These are phyloP conservation scores for Alopecurus myosuroides DNA, from an alignment of 176 grass and related monocot genomes.

Conservation along the genomic window DNA sequence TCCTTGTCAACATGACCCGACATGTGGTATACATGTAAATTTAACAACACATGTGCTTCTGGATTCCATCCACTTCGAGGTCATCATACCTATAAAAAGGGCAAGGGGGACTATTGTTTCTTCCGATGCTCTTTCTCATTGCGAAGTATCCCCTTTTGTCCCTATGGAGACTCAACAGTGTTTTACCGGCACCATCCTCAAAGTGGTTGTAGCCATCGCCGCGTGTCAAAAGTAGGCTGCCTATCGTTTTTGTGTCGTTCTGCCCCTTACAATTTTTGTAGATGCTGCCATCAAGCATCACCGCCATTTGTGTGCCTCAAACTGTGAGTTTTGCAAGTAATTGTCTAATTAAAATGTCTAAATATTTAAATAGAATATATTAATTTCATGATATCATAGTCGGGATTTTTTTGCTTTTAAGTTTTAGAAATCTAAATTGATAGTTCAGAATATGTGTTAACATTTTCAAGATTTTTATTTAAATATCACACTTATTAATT, in stretches of 20 bases:
- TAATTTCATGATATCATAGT: neutral
- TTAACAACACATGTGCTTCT: neutral
- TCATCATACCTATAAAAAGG: neutral
- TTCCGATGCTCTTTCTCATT: neutral
- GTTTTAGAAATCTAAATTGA: neutral
- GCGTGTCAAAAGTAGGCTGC: no score
- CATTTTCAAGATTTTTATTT: neutral
- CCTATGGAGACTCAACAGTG: neutral
- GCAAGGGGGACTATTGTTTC: neutral
- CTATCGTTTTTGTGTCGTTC: no score
- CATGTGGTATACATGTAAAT: neutral
- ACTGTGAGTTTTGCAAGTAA: neutral
- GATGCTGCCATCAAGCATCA: neutral
- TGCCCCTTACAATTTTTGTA: neutral
- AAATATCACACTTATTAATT: neutral
- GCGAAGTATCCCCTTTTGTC: neutral
- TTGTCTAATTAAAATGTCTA: neutral
- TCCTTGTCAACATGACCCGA: neutral
- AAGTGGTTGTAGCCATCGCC: neutral
- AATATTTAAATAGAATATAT: neutral
- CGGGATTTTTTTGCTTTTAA: neutral
- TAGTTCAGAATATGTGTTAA: neutral
- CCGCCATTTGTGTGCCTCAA: neutral
- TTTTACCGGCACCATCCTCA: neutral
- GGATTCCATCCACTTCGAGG: neutral